Base-by-base conservation (phyloP, 1,284 basidiomycete genomes). In the Heterobasidion occidentale region DNA sequence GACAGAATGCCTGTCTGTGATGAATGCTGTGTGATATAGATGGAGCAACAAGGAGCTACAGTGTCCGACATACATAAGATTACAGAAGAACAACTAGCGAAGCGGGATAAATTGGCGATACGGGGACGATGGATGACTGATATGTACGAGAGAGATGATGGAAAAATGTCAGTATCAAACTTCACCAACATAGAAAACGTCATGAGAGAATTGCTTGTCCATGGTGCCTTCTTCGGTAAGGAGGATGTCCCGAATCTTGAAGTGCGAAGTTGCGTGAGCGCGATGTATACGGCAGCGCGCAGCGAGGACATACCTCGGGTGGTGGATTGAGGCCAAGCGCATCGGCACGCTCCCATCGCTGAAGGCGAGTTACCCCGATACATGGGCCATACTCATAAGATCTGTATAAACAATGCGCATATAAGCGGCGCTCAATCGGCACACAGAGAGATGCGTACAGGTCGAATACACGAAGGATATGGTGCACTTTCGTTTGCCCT, bases 311-410 rank as follows among this genome's bases (percentile, higher is more conserved):
- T 62, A 92, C 92, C 76, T 94, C 92, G 15, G 72, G 67, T 1
- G 95, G 94, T 15, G 95, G 95, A 54, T 90, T 78, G 20, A 97
- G 74, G 7, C 92, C 93, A 48, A 95, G 76, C 15, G 80, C 78
- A 49, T 87, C 68, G 0, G 95, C 95, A 45, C 95, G 78, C 64
- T 96, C 81, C 92, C 93, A 98, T 36, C 95, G 79, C 60, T 94
- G 84, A 27, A 97, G 73, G 47, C 94, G 82, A 12, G 85, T 81
- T 50, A 95, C 78, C 1, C 94, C 94, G 47, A 91, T 77, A 62
- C 88, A 93, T 1, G 94, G 94, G 0, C 94, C 94, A 66, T 86
- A 96, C 62, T 92, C 84, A 57, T 86, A 85, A 0, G 86, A 84
- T 64, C 87, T 89, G 46, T 3, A 47, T 44, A 9, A 34, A 35